Evolutionary conservation across 768 basidiomycete species (phyloP).

Genomic region (Harrya chromipes): DNA sequence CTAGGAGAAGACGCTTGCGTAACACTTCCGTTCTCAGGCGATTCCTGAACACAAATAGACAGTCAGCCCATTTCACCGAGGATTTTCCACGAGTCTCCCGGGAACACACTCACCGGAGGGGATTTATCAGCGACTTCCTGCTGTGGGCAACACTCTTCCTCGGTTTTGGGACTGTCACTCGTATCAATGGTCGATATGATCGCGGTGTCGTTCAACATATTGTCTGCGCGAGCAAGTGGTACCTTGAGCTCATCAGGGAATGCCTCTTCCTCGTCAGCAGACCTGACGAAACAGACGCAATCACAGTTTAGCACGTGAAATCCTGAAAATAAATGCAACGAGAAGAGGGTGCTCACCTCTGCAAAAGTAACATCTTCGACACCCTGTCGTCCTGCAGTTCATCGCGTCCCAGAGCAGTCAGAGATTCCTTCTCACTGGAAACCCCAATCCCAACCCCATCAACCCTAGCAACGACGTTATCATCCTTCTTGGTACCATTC

Average conservation of each 20-base stretch:
- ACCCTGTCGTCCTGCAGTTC: slow-evolving; percentile 73
- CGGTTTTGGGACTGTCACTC: slow-evolving; percentile 13
- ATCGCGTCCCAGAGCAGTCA: slow-evolving; percentile 69
- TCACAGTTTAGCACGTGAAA: slow-evolving; percentile 1
- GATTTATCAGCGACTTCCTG: slow-evolving; percentile 21
- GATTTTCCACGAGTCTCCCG: no score
- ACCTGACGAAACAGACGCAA: slow-evolving; percentile 33
- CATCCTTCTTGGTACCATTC: slow-evolving; percentile 9
- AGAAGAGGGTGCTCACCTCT: slow-evolving; percentile 48
- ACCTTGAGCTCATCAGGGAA: slow-evolving; percentile 58
- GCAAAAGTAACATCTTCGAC: slow-evolving; percentile 61
- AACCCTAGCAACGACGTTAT: slow-evolving; percentile 26
- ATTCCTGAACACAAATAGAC: slow-evolving; percentile 15
- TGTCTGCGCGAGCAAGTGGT: slow-evolving; percentile 59
- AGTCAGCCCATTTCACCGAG: not conserved
- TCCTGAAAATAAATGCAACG: not conserved
- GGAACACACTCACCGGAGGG: slow-evolving; percentile 19
- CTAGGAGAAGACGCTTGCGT: slow-evolving; percentile 19
- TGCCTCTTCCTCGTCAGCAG: slow-evolving; percentile 52
- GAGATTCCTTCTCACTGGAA: slow-evolving; percentile 70
- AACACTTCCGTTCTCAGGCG: slow-evolving; percentile 24
- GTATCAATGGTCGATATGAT: slow-evolving; percentile 8
- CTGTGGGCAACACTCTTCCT: slow-evolving; percentile 17
- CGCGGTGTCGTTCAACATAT: slow-evolving; percentile 47
- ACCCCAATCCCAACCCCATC: slow-evolving; percentile 43